These are phyloP conservation scores for Penicillium expansum DNA, from an alignment of 2,329 filamentous ascomycete genomes.

Conservation along the genomic window DNA sequence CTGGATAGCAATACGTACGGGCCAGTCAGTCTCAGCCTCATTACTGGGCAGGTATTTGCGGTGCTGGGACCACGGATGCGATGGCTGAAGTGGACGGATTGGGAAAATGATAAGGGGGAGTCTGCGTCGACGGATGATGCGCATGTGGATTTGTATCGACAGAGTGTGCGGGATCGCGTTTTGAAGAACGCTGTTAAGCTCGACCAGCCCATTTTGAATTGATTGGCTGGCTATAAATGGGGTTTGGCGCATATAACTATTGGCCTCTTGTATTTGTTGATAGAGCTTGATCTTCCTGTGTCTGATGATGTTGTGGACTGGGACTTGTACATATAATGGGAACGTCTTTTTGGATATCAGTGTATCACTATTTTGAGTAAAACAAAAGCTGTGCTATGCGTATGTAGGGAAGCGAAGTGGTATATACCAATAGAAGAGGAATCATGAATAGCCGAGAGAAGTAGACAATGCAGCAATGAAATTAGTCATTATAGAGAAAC, in stretches of 20 bases:
- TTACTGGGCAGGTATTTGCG: constrained; percentile 71
- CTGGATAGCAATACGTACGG: constrained; percentile 89
- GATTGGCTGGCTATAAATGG: not conserved
- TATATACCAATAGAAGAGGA: not conserved
- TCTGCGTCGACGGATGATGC: constrained; percentile 10
- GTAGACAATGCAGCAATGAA: not conserved
- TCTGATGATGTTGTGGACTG: not conserved
- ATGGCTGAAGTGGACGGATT: constrained; percentile 37
- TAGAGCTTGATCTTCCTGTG: not conserved
- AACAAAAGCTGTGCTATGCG: not conserved
- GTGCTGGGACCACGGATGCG: constrained; percentile 63
- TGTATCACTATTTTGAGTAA: constrained; percentile 19
- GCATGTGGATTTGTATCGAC: constrained; percentile 32
- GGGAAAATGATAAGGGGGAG: constrained; percentile 31
- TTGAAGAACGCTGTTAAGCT: constrained; percentile 39
- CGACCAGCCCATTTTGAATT: constrained; percentile 29
- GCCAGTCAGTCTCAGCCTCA: constrained; percentile 70
- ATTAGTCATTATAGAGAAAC: constrained; percentile 22
- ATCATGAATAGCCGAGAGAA: constrained; percentile 7
- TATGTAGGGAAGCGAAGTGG: not conserved
- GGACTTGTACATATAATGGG: constrained; percentile 13
- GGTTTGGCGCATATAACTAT: not conserved
- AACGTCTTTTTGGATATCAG: constrained; percentile 6
- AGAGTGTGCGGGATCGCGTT: constrained; percentile 36
- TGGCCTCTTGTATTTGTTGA: constrained; percentile 7